Base-by-base conservation (phyloP, 2,329 filamentous ascomycete species). In the Reticulascus tulasneorum region DNA sequence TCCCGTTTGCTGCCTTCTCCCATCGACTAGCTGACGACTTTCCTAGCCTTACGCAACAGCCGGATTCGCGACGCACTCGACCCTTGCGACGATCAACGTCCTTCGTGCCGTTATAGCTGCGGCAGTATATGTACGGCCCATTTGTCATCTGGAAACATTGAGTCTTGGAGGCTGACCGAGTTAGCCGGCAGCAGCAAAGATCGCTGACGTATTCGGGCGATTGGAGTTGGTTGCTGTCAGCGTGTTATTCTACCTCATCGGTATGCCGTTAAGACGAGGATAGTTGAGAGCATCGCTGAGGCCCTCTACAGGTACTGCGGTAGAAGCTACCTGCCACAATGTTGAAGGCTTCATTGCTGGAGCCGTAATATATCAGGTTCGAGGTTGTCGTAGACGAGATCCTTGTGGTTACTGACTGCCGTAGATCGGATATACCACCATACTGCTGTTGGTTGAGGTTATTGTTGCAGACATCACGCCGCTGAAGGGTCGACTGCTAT, bases 151-250 rank as follows among this genome's bases (percentile, higher is more conserved):
- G n/a, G n/a, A n/a, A n/a, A n/a, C n/a, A n/a, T n/a, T n/a, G n/a
- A n/a, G n/a, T n/a, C n/a, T n/a, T n/a, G n/a, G n/a, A n/a, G n/a
- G n/a, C n/a, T n/a, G n/a, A n/a, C n/a, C n/a, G n/a, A n/a, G n/a
- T 4, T 59, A 77, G 59, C 78, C 66, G 20, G 73, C 77, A 0
- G 73, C 73, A 0, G 78, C 76, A 9, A 82, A 80, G 47, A 66
- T 82, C 37, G 75, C 78, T 13, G 79, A 78, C 47, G 72, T 80
- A 9, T 79, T 82, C 46, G 79, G 79, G 15, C 68, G 79, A 39
- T 64, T 76, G 15, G 77, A 82, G 50, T 59, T 81, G 22, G 64
- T 82, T 10, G 51, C 69, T 4, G 53, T 77, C 2, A 72, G 74
- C 0, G 67, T 77, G 1, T 29, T 77, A 9, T 75, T 82, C 39